phyloP scores from a whole-genome alignment of 257 asterid genomes.

The Nicotiana otophora region DNA sequence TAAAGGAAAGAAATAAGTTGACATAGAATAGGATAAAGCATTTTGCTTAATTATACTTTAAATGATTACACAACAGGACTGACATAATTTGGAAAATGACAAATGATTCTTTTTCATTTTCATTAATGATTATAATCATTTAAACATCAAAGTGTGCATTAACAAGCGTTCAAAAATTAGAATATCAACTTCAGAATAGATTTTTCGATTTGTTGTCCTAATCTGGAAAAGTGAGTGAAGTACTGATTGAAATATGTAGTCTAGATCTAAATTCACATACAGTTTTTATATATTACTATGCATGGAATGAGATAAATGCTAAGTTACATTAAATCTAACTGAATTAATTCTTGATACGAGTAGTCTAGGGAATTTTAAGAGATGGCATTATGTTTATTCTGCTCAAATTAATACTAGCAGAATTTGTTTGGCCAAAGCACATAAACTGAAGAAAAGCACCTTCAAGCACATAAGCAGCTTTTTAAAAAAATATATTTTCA shows the following conservation, averaged over 20 bases:
- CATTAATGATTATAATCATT: background rate
- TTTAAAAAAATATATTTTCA: background rate
- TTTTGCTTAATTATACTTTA: too few species aligned
- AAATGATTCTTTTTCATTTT: background rate
- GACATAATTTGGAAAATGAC: background rate
- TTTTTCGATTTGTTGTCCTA: background rate
- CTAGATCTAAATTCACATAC: background rate
- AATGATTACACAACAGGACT: background rate
- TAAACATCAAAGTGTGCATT: background rate
- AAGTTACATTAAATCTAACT: background rate
- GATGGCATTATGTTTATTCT: too few species aligned
- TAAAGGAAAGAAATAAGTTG: too few species aligned
- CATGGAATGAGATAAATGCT: background rate
- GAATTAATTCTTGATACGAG: background rate
- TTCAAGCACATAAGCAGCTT: background rate
- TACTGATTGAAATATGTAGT: background rate
- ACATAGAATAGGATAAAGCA: too few species aligned
- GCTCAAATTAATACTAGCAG: background rate
- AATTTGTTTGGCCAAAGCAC: background rate
- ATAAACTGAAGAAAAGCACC: background rate
- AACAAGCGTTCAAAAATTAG: background rate
- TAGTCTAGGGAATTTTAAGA: background rate
- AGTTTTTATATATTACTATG: background rate
- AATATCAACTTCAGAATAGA: background rate
- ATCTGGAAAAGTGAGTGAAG: background rate